Percentiles rank a stretch among this genome's conserved stretches.
Conservation (phyloP, 768 basidiomycete species). For the Rickenella mellea region DNA sequence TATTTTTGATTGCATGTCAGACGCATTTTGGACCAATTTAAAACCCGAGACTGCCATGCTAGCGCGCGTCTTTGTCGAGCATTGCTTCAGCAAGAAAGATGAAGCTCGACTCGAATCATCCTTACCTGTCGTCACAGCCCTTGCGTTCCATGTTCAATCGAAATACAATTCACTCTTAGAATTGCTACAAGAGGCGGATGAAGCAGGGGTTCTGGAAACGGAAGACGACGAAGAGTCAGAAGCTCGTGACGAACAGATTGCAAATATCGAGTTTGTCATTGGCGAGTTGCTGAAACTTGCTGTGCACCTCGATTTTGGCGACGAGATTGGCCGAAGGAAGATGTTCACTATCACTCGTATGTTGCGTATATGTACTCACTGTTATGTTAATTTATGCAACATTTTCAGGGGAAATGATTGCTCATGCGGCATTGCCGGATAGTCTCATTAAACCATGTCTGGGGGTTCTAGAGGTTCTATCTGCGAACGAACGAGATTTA, state of each 20-base stretch:
- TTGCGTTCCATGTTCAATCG: constrained; percentile 36
- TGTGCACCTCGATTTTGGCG: constrained; percentile 36
- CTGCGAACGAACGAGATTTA: constrained; percentile 35
- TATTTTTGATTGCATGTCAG: constrained; percentile 14
- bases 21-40: constrained; percentile 30
- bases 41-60: constrained; percentile 35
- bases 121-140: constrained; percentile 37
- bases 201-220: constrained; percentile 9
- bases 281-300: constrained; percentile 35
- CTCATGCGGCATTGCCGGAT: constrained; percentile 31
- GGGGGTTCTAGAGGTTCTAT: constrained; percentile 36
- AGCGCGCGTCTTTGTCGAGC: constrained; percentile 33
- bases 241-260: constrained; percentile 13
- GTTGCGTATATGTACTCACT: constrained; percentile 11
- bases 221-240: constrained; percentile 16
- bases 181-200: constrained; percentile 20
- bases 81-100: constrained; percentile 26
- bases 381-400: not conserved
- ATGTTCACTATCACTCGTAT: constrained; percentile 40
- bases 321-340: constrained; percentile 43
- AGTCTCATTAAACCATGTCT: constrained; percentile 33
- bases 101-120: constrained; percentile 28
- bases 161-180: constrained; percentile 32
- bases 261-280: constrained; percentile 27
- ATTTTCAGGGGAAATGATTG: constrained; percentile 36